phyloP scores from a whole-genome alignment of 768 basidiomycete species.

The Austroboletus festivus region DNA sequence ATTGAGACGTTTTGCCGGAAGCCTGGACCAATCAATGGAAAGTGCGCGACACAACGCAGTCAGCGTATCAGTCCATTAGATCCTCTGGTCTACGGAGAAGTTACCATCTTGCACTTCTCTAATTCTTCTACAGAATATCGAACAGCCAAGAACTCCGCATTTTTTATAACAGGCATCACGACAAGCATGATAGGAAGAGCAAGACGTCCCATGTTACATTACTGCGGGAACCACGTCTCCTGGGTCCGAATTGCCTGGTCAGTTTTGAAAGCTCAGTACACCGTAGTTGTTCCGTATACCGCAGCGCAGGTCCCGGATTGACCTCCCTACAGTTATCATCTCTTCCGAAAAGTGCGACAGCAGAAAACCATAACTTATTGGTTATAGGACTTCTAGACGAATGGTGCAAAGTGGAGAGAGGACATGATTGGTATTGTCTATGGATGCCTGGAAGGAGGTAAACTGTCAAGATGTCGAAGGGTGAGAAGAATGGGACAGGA shows the following conservation, averaged over 20 bases:
- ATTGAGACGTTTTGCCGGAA: neutral
- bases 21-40: neutral
- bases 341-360: constrained; percentile 7
- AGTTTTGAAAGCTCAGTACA: no score
- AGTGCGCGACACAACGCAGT: neutral
- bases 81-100: neutral
- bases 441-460: constrained; percentile 3
- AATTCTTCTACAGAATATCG: no score
- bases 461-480: no score
- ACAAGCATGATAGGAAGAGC: neutral
- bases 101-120: constrained; percentile 7
- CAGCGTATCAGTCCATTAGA: neutral
- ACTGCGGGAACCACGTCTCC: constrained; percentile 39
- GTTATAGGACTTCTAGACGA: constrained; percentile 11
- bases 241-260: no score
- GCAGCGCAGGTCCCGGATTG: neutral
- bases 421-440: neutral
- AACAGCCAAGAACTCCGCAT: constrained; percentile 16
- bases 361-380: constrained; percentile 12
- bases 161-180: constrained; percentile 7
- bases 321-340: constrained; percentile 7
- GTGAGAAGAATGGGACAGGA: neutral
- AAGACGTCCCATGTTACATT: constrained; percentile 12
- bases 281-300: constrained; percentile 33
- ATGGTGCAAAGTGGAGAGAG: no score